Percentiles rank a stretch among this genome's conserved stretches.
phyloP scores from a whole-genome alignment of 768 basidiomycete genomes.

The Omphalotus guepiniiformis region DNA sequence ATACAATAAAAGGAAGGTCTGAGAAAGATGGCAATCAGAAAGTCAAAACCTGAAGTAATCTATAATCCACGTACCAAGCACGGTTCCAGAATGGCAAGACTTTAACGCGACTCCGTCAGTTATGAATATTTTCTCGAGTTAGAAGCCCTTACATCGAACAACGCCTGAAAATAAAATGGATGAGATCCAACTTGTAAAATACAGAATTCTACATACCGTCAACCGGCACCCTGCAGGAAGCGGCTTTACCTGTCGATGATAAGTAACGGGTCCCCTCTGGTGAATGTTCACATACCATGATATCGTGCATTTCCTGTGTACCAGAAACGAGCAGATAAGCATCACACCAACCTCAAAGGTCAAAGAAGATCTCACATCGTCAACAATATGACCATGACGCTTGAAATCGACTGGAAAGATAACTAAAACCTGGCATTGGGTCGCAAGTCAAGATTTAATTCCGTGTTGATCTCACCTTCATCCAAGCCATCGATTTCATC shows the following conservation, averaged over 20 bases:
- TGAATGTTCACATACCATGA: conserved; percentile 32
- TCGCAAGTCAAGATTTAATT: neutral
- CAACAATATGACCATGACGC: conserved; percentile 71
- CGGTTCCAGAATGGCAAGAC: conserved; percentile 55
- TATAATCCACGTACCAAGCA: conserved; percentile 32
- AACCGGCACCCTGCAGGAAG: conserved; percentile 47
- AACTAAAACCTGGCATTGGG: conserved; percentile 32
- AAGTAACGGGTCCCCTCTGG: neutral
- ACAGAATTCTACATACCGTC: conserved; percentile 32
- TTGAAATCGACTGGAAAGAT: conserved; percentile 91
- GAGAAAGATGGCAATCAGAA: neutral
- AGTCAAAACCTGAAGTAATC: neutral
- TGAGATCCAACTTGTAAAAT: neutral
- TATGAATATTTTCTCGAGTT: neutral
- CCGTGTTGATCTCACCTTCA: conserved; percentile 46
- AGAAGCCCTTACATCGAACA: conserved; percentile 43
- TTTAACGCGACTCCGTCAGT: conserved; percentile 13
- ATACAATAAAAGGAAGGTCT: conserved; percentile 50
- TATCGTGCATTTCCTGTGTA: conserved; percentile 41
- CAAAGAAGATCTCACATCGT: conserved; percentile 38
- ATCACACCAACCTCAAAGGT: neutral
- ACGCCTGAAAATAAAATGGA: conserved; percentile 28
- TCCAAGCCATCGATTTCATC: conserved; percentile 80
- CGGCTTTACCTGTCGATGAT: conserved; percentile 32
- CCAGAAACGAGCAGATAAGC: neutral